These are phyloP conservation scores for Prosopis cineraria DNA, from an alignment of 306 rosid species.

Conservation along the genomic window DNA sequence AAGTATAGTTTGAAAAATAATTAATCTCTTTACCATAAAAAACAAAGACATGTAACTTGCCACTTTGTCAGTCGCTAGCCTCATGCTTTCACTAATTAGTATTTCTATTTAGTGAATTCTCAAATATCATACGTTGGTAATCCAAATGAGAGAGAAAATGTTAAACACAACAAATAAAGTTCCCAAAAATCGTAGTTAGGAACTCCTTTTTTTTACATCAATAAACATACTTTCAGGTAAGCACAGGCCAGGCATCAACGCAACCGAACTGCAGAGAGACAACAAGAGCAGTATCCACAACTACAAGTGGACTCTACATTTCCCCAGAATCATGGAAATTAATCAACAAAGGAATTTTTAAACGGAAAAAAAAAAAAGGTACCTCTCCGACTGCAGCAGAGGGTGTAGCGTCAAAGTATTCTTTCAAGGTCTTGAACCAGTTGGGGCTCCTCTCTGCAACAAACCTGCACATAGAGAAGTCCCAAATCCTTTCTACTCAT, in stretches of 20 bases:
- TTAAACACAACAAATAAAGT: neutral
- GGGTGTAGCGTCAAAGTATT: conserved; percentile 67
- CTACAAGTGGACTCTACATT: conserved; percentile 4
- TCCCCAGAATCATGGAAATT: neutral
- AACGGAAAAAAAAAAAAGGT: neutral
- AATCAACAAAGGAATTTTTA: neutral
- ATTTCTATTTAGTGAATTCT: neutral
- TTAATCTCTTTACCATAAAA: neutral
- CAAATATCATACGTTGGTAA: neutral
- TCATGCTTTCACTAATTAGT: neutral
- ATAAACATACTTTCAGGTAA: neutral
- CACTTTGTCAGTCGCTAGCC: neutral
- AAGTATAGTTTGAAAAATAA: neutral
- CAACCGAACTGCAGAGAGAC: neutral
- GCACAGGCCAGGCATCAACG: neutral
- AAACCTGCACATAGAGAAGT: conserved; percentile 47
- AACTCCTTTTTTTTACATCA: neutral
- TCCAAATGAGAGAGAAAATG: conserved; percentile 23
- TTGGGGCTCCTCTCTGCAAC: conserved; percentile 67
- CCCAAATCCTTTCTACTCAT: neutral
- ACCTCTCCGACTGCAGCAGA: conserved; percentile 94
- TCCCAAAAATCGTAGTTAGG: neutral
- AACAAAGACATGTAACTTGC: neutral
- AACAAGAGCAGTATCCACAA: conserved; percentile 11
- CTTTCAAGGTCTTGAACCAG: conserved; percentile 64